These are phyloP conservation scores for Mycena latifolia DNA, from an alignment of 768 basidiomycete species.

Conservation along the genomic window DNA sequence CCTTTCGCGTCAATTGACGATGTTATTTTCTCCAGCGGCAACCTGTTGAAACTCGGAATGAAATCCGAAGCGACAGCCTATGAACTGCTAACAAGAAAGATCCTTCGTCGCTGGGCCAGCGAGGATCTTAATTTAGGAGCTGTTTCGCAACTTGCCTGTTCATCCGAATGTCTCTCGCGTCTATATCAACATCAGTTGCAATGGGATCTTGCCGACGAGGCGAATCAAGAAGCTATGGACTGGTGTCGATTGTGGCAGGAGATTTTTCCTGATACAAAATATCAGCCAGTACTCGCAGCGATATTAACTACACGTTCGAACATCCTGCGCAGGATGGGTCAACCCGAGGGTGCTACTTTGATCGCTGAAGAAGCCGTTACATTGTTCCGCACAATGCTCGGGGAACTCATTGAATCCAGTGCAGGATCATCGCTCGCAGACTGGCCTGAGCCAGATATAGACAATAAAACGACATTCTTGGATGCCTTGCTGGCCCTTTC, in stretches of 20 bases:
- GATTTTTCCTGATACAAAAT: not conserved
- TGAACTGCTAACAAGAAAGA: not conserved
- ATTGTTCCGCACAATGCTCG: not conserved
- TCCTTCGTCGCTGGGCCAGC: not conserved
- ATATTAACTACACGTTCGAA: not conserved
- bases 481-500: not conserved
- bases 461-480: not conserved
- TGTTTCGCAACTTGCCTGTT: not conserved
- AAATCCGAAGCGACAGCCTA: not conserved
- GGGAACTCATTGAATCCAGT: not conserved
- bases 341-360: not conserved
- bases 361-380: constrained; percentile 9
- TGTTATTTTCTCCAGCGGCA: not conserved
- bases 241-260: not conserved
- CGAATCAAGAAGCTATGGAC: not conserved
- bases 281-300: not conserved
- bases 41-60: not conserved
- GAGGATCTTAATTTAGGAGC: not conserved
- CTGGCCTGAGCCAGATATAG: not conserved
- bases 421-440: no score
- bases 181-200: constrained; percentile 6
- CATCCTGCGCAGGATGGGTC: not conserved
- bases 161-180: not conserved
- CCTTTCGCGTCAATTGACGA: not conserved
- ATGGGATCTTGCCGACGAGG: not conserved